A percentile compares a stretch with the other conserved stretches of the same genome.
Conservation (phyloP, 2,329 filamentous ascomycete species). For the Exophiala phaeomuriformis region DNA sequence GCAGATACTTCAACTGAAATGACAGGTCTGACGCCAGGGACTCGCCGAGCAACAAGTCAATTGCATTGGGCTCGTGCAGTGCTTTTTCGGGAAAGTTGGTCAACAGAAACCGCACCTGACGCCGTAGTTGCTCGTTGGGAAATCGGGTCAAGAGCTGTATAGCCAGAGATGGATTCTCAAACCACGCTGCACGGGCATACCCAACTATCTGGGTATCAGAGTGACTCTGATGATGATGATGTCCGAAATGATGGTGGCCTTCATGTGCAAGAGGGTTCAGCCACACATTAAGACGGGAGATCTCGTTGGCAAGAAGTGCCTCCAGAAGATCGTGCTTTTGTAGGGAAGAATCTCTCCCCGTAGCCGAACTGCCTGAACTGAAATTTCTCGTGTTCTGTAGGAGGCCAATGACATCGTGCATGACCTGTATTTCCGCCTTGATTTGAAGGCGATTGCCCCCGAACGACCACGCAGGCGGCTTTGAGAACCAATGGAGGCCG, state of each 20-base stretch:
- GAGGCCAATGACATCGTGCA: constrained; percentile 64
- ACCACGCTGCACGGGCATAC: constrained; percentile 77
- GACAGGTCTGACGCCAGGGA: constrained; percentile 70
- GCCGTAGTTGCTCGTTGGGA: constrained; percentile 62
- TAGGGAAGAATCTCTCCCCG: constrained; percentile 56
- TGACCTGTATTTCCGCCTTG: constrained; percentile 80
- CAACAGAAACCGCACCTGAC: constrained; percentile 71
- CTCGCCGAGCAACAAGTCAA: constrained; percentile 73
- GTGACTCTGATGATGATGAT: constrained; percentile 1
- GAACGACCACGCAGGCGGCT: constrained; percentile 82
- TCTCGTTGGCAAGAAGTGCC: constrained; percentile 75
- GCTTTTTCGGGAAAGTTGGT: constrained; percentile 79
- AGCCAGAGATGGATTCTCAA: constrained; percentile 76
- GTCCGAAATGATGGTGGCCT: constrained; percentile 3
- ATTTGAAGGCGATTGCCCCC: constrained; percentile 89
- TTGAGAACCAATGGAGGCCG: constrained; percentile 79
- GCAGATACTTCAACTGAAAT: constrained; percentile 81
- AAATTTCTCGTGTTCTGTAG: constrained; percentile 59
- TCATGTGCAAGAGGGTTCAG: constrained; percentile 65
- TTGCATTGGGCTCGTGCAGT: constrained; percentile 69
- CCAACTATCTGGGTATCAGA: constrained; percentile 44
- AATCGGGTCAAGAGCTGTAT: constrained; percentile 77
- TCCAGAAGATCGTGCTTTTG: constrained; percentile 78
- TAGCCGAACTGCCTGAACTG: constrained; percentile 43
- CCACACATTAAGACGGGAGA: constrained; percentile 80